Percentiles rank a stretch among this genome's conserved stretches.
These are phyloP conservation scores for Rugosomyces carneus DNA, from an alignment of 1,284 basidiomycete species.

Conservation along the genomic window DNA sequence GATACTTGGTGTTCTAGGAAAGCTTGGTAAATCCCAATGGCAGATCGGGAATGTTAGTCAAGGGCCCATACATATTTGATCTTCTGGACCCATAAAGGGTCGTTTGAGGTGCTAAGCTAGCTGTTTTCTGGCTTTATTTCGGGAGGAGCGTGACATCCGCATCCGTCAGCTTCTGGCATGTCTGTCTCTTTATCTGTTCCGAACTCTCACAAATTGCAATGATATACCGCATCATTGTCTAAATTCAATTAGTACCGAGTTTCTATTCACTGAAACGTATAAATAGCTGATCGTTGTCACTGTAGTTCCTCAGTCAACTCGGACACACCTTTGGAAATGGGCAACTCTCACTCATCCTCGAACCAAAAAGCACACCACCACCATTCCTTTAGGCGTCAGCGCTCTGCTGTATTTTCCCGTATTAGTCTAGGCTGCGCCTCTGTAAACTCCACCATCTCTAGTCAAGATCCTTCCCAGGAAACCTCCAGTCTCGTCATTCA, in stretches of 20 bases:
- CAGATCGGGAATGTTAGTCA: constrained; percentile 14
- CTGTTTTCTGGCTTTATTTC: constrained; percentile 6
- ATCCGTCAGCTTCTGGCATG: constrained; percentile 13
- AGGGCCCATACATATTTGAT: background rate
- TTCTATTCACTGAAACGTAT: constrained; percentile 10
- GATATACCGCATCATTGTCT: constrained; percentile 12
- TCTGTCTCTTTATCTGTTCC: constrained; percentile 1
- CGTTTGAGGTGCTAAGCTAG: constrained; percentile 6
- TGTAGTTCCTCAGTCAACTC: background rate
- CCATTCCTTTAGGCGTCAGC: constrained; percentile 23
- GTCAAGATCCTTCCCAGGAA: constrained; percentile 25
- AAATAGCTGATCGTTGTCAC: constrained; percentile 12
- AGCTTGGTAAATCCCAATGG: constrained; percentile 11
- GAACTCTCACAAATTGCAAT: constrained; percentile 12
- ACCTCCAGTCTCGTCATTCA: constrained; percentile 20
- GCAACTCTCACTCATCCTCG: constrained; percentile 34
- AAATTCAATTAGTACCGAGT: constrained; percentile 8
- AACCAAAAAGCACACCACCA: constrained; percentile 19
- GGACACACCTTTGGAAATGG: constrained; percentile 26
- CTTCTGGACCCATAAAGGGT: constrained; percentile 9
- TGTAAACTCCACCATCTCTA: constrained; percentile 25
- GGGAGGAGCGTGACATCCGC: constrained; percentile 15
- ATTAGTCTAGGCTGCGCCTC: constrained; percentile 34
- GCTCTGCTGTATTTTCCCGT: constrained; percentile 29
- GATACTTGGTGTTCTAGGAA: background rate